Conservation (phyloP, 192 early-diverging fungal species). For the Gamsiella multidivaricata region DNA sequence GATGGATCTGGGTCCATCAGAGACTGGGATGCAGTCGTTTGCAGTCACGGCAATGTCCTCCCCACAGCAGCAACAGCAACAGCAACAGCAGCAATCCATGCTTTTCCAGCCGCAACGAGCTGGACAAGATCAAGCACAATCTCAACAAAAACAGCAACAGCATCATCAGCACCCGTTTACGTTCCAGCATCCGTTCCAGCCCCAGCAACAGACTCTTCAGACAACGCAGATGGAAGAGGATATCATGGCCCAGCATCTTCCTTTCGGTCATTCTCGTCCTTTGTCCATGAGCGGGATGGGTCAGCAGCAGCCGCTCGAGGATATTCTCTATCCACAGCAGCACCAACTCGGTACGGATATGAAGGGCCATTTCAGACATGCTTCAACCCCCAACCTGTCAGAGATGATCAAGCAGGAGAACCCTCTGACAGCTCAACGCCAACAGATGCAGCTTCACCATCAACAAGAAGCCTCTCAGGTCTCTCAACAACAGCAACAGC, state of each 20-base stretch:
- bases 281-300: slow-evolving; percentile 22
- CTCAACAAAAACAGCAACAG: slow-evolving; percentile 4
- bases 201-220: slow-evolving; percentile 10
- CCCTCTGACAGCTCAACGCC: slow-evolving; percentile 12
- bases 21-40: background rate
- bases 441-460: slow-evolving; percentile 13
- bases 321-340: slow-evolving; percentile 34
- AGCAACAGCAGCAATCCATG: slow-evolving; percentile 8
- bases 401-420: slow-evolving; percentile 33
- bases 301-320: slow-evolving; percentile 42
- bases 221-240: slow-evolving; percentile 16
- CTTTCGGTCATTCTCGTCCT: slow-evolving; percentile 29
- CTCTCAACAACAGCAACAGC: slow-evolving; percentile 40
- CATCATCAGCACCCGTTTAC: slow-evolving; percentile 1
- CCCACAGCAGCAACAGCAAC: slow-evolving; percentile 11
- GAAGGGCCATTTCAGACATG: slow-evolving; percentile 39
- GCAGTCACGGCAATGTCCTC: slow-evolving; percentile 1
- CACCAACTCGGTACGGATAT: slow-evolving; percentile 18
- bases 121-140: background rate
- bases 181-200: slow-evolving; percentile 12
- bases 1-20: slow-evolving; percentile 27
- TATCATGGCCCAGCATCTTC: slow-evolving; percentile 4
- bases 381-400: slow-evolving; percentile 35
- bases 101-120: slow-evolving; percentile 5
- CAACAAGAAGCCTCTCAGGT: slow-evolving; percentile 23